phyloP scores from a whole-genome alignment of 2,329 filamentous ascomycete genomes.

The Lasiodiplodia sp. region DNA sequence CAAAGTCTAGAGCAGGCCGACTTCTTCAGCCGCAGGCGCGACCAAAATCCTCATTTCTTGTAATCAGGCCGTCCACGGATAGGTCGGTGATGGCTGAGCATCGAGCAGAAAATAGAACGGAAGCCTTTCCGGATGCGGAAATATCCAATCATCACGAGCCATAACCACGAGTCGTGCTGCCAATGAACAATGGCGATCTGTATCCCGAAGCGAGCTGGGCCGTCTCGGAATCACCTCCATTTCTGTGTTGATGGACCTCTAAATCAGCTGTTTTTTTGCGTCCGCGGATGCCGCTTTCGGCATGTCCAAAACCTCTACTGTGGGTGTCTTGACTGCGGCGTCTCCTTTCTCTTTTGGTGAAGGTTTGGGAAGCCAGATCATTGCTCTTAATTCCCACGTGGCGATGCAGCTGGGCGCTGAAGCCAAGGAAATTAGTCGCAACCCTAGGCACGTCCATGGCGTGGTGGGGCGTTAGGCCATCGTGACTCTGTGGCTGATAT shows the following conservation, averaged over 20 bases:
- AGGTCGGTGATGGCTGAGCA: neutral
- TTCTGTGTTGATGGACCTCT: neutral
- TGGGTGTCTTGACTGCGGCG: neutral
- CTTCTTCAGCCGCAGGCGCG: neutral
- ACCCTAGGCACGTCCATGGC: neutral
- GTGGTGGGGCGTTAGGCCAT: neutral
- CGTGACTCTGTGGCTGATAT: neutral
- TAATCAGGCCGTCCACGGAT: neutral
- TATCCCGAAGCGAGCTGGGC: neutral
- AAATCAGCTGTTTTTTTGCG: neutral
- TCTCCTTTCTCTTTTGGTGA: neutral
- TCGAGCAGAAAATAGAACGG: slow-evolving; percentile 21
- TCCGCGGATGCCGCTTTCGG: neutral
- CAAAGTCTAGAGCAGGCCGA: neutral
- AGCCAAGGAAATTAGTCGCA: neutral
- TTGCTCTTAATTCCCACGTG: neutral
- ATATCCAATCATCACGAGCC: slow-evolving; percentile 8
- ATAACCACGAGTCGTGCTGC: slow-evolving; percentile 2
- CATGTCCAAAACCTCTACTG: neutral
- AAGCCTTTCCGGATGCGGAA: slow-evolving; percentile 6
- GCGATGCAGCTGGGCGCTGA: neutral
- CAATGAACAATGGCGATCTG: neutral
- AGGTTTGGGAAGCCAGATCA: neutral
- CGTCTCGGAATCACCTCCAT: neutral
- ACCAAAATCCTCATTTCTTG: neutral